A percentile compares a stretch with the other conserved stretches of the same genome.
These are phyloP conservation scores for Chlamydomonas eustigma DNA, from an alignment of 139 green algal genomes.

Conservation along the genomic window DNA sequence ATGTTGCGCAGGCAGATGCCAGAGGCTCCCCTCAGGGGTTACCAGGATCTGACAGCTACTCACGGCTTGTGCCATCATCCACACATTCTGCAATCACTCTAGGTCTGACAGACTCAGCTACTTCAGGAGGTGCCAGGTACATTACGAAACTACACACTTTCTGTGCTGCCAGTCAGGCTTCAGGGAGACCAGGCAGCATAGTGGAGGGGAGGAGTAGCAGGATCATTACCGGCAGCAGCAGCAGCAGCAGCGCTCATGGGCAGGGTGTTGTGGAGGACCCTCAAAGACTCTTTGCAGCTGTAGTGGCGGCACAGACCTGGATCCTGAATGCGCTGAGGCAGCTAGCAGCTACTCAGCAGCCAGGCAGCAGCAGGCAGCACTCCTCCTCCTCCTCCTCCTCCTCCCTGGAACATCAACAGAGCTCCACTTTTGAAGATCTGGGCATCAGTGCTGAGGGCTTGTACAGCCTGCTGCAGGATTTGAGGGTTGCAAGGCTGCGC, in stretches of 20 bases:
- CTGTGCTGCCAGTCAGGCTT: not conserved
- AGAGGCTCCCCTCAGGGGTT: too few relatives aligned
- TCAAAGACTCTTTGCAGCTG: not conserved
- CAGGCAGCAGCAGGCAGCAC: not conserved
- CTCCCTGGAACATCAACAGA: too few relatives aligned
- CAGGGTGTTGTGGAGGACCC: not conserved
- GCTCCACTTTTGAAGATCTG: not conserved
- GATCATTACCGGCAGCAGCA: not conserved
- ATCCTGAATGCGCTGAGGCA: not conserved
- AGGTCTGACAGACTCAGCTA: not conserved
- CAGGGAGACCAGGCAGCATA: not conserved
- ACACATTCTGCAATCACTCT: not conserved
- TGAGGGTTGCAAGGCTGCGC: not conserved
- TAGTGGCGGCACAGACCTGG: constrained; percentile 6
- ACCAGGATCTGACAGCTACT: too few relatives aligned
- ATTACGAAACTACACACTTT: not conserved
- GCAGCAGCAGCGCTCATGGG: not conserved
- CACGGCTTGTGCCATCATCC: too few relatives aligned
- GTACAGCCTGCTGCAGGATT: constrained; percentile 1
- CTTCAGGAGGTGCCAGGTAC: not conserved
- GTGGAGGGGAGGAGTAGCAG: not conserved
- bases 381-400: not conserved
- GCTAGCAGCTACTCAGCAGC: not conserved
- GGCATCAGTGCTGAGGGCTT: constrained; percentile 6
- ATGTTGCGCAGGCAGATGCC: too few relatives aligned